A percentile compares a stretch with the other conserved stretches of the same genome.
phyloP scores from a whole-genome alignment of 2,329 filamentous ascomycete species.

The Elsinoe batatas region DNA sequence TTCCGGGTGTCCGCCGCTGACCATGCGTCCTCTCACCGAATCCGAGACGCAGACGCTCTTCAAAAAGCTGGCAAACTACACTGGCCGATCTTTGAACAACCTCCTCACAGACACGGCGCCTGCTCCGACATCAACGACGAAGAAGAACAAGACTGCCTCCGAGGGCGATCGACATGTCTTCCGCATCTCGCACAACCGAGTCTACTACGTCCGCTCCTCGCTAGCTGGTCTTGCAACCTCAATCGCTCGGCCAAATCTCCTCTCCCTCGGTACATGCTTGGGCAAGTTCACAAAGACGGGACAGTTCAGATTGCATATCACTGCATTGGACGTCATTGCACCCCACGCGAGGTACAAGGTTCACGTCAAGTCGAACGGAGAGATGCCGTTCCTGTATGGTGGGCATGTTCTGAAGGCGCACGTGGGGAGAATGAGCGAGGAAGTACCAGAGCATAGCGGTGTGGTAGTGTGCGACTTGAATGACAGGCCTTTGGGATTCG shows the following conservation, averaged over 20 bases:
- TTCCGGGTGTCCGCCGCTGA: slow-evolving; percentile 21
- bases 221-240: slow-evolving; percentile 87
- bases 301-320: slow-evolving; percentile 92
- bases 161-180: slow-evolving; percentile 67
- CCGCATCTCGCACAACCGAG: slow-evolving; percentile 67
- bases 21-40: slow-evolving; percentile 74
- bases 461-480: slow-evolving; percentile 86
- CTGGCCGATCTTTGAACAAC: slow-evolving; percentile 73
- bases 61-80: slow-evolving; percentile 89
- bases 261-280: slow-evolving; percentile 81
- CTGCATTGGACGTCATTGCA: slow-evolving; percentile 77
- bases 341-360: slow-evolving; percentile 92
- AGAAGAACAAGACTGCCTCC: slow-evolving; percentile 37
- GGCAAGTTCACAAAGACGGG: slow-evolving; percentile 95
- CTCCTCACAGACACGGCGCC: slow-evolving; percentile 43
- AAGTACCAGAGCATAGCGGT: slow-evolving; percentile 87
- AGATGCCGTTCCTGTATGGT: slow-evolving; percentile 95
- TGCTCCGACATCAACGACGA: slow-evolving; percentile 32
- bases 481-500: slow-evolving; percentile 78
- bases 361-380: slow-evolving; percentile 92
- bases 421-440: slow-evolving; percentile 76
- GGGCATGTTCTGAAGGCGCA: slow-evolving; percentile 79
- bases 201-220: slow-evolving; percentile 85
- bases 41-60: slow-evolving; percentile 72
- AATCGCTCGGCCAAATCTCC: slow-evolving; percentile 68